A percentile compares a stretch with the other conserved stretches of the same genome.
These are phyloP conservation scores for Aspergillus sclerotioniger DNA, from an alignment of 495 filamentous ascomycete species.

Conservation along the genomic window DNA sequence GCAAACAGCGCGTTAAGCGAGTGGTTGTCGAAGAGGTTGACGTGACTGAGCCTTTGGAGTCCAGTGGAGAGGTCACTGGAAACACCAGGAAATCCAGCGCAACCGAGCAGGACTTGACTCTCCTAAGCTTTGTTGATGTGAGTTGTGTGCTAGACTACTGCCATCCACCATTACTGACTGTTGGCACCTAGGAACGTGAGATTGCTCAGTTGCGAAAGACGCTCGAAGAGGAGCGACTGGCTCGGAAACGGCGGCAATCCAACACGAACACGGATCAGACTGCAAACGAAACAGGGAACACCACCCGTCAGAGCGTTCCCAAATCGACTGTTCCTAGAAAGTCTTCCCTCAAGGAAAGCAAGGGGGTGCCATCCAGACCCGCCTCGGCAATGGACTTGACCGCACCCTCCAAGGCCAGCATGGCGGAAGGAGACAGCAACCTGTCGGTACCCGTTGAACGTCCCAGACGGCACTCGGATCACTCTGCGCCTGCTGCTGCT, in stretches of 20 bases:
- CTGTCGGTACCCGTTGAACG: slow-evolving; percentile 37
- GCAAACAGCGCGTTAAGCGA: slow-evolving; percentile 46
- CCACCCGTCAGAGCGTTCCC: slow-evolving; percentile 36
- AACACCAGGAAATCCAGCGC: slow-evolving; percentile 32
- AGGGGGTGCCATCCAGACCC: slow-evolving; percentile 30
- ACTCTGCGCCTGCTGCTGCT: slow-evolving; percentile 30
- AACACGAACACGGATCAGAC: slow-evolving; percentile 29
- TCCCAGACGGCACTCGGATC: slow-evolving; percentile 46
- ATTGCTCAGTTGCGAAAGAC: slow-evolving; percentile 49
- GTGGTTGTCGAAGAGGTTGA: slow-evolving; percentile 44
- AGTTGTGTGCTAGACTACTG: slow-evolving; percentile 8
- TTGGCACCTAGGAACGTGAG: slow-evolving; percentile 35
- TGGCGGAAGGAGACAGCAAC: slow-evolving; percentile 30
- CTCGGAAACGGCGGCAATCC: slow-evolving; percentile 45
- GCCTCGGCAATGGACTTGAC: slow-evolving; percentile 40
- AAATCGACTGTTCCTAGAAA: slow-evolving; percentile 42
- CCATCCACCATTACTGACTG: background rate
- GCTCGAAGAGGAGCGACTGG: slow-evolving; percentile 47
- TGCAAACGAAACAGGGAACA: slow-evolving; percentile 33
- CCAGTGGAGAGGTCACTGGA: slow-evolving; percentile 34
- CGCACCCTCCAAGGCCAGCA: slow-evolving; percentile 25
- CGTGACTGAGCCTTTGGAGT: slow-evolving; percentile 28
- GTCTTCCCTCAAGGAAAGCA: slow-evolving; percentile 46
- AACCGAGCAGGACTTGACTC: slow-evolving; percentile 37
- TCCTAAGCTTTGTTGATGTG: slow-evolving; percentile 49